phyloP scores from a whole-genome alignment of 352 stramenopile genomes.

The Phytophthora podocarpi region DNA sequence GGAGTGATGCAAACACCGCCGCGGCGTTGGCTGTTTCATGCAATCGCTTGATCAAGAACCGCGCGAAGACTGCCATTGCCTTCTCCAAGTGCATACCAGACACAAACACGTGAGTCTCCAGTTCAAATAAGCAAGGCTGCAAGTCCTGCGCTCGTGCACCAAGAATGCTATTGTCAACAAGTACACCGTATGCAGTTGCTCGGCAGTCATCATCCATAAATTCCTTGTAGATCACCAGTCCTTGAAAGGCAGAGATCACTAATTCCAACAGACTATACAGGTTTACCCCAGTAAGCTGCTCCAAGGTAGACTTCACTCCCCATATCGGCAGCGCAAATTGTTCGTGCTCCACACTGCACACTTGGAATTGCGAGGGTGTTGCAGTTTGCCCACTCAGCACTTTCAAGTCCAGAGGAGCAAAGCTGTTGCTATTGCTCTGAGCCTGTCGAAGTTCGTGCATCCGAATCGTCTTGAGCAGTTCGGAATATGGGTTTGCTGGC shows the following conservation, averaged over 20 bases:
- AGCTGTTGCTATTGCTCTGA: background rate
- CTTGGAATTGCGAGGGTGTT: constrained; percentile 1
- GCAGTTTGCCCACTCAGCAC: constrained; percentile 18
- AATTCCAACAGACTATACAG: constrained; percentile 17
- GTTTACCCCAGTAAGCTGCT: constrained; percentile 22
- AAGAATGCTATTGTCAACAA: constrained; percentile 31
- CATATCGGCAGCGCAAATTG: constrained; percentile 33
- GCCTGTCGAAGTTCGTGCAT: constrained; percentile 39
- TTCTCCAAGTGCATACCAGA: constrained; percentile 42
- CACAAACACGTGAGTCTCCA: constrained; percentile 50
- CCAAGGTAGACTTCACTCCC: constrained; percentile 26
- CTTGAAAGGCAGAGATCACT: constrained; percentile 11
- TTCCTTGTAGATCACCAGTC: constrained; percentile 9
- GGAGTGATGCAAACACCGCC: constrained; percentile 10
- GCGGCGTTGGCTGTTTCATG: constrained; percentile 32
- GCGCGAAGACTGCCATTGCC: constrained; percentile 54
- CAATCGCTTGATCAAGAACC: constrained; percentile 50
- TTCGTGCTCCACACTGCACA: constrained; percentile 30
- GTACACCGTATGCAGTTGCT: constrained; percentile 21
- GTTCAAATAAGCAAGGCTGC: constrained; percentile 15
- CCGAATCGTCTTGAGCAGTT: constrained; percentile 36
- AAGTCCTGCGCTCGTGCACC: constrained; percentile 6
- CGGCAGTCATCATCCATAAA: constrained; percentile 38
- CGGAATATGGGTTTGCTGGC: constrained; percentile 44
- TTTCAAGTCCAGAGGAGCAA: constrained; percentile 10